These are phyloP conservation scores for Brassica balearica DNA, from an alignment of 441 rosid genomes.

Conservation along the genomic window DNA sequence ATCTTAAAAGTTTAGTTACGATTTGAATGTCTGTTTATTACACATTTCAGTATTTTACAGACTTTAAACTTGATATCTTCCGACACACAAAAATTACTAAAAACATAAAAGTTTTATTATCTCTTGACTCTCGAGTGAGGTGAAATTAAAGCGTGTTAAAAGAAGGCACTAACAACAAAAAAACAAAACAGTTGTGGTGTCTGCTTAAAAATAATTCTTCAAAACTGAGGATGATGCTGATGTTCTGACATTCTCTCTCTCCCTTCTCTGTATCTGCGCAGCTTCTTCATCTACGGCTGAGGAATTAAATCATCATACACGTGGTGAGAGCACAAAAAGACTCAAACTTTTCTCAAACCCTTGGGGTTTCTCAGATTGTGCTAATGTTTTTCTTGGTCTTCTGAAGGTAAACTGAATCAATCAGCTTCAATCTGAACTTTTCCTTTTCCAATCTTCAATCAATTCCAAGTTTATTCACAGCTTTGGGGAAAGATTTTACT, in stretches of 20 bases:
- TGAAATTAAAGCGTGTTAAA: constrained; percentile 36
- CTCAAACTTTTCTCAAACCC: constrained; percentile 29
- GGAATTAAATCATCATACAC: constrained; percentile 9
- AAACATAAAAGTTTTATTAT: not conserved
- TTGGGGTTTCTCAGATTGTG: constrained; percentile 8
- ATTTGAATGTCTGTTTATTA: not conserved
- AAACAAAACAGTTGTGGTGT: constrained; percentile 26
- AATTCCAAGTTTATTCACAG: constrained; percentile 19
- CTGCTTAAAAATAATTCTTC: constrained; percentile 32
- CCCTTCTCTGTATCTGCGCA: constrained; percentile 20
- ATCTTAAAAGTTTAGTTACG: not conserved
- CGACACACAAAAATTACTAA: not conserved
- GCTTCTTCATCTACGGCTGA: constrained; percentile 23
- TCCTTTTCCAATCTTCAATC: constrained; percentile 20
- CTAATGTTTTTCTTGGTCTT: constrained; percentile 22
- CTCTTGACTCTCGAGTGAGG: not conserved
- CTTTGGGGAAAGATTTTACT: not conserved
- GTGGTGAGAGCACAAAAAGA: constrained; percentile 26
- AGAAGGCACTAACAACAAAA: constrained; percentile 1
- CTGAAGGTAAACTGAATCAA: constrained; percentile 29
- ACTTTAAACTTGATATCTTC: not conserved
- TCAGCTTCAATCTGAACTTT: not conserved
- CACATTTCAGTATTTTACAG: not conserved
- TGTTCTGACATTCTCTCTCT: constrained; percentile 30
- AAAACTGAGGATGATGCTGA: constrained; percentile 17